Evolutionary conservation across 257 asterid genomes (phyloP), one percentile per base, ranked within the genome.

Genomic region (Rubia yunnanensis): DNA sequence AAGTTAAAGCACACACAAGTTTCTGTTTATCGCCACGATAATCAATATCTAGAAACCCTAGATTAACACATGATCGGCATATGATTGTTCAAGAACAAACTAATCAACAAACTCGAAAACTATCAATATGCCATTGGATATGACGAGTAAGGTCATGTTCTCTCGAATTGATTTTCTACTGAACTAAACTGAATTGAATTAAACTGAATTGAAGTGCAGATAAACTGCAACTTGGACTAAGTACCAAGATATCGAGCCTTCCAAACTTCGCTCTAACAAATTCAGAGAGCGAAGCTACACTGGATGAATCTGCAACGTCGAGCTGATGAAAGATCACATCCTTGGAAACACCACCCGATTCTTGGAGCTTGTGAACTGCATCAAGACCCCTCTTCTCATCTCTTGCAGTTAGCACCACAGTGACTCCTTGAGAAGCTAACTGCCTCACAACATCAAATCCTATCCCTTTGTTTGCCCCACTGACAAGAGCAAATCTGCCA

Each of bases 181-280:
- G n/a, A n/a, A n/a, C n/a, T n/a, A n/a, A n/a, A n/a, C n/a, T n/a
- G n/a, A n/a, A n/a, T n/a, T n/a, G n/a, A n/a, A n/a, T n/a, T n/a
- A n/a, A n/a, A n/a, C n/a, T n/a, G n/a, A n/a, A n/a, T n/a, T n/a
- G n/a, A n/a, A n/a, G n/a, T n/a, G n/a, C n/a, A n/a, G n/a, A n/a
- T n/a, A n/a, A n/a, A n/a, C n/a, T n/a, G n/a, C n/a, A n/a, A n/a
- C n/a, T n/a, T n/a, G n/a, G n/a, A n/a, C n/a, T n/a, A n/a, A 0
- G 52, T 82, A 83, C 89, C 85, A 83, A 74, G 64, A 83, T 81
- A 74, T 83, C 92, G 5, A 83, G 84, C 34, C 64, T 83, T 31
- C 82, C 82, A 56, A 79, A 83, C 5, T 59, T 70, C 22, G 72
- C 35, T 39, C 73, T 58, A 68, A 85, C 53, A 59, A 79, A 83